Percentiles rank a stretch among this genome's conserved stretches.
These are phyloP conservation scores for Arachis stenosperma DNA, from an alignment of 306 rosid species.

Conservation along the genomic window DNA sequence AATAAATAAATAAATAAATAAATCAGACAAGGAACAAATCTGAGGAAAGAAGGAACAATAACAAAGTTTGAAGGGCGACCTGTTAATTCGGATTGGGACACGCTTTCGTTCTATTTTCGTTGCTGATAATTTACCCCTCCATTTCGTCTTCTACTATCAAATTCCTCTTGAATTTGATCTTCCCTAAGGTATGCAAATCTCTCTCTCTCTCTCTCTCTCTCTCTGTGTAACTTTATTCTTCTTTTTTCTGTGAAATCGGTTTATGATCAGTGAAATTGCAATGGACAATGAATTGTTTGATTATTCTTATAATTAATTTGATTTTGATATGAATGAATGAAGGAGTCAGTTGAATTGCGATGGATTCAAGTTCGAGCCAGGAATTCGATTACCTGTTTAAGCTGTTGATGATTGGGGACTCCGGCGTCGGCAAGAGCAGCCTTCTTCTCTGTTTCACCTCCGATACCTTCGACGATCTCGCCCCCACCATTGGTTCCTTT, in stretches of 20 bases:
- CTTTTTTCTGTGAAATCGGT: conserved; percentile 10
- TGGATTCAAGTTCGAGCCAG: conserved; percentile 67
- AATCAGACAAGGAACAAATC: neutral
- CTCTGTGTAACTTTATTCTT: neutral
- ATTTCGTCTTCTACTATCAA: conserved; percentile 6
- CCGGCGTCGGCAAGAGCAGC: conserved; percentile 95
- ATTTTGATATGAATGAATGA: conserved; percentile 27
- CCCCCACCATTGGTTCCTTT: conserved; percentile 81
- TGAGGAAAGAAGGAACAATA: neutral
- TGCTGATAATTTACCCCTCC: neutral
- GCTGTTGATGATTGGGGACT: conserved; percentile 91
- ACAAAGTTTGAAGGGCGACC: conserved; percentile 33
- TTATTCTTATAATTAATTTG: neutral
- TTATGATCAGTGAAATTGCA: neutral
- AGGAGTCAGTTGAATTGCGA: conserved; percentile 41
- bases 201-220: neutral
- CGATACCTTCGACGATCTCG: conserved; percentile 79
- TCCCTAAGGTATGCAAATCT: conserved; percentile 30
- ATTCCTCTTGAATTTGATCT: conserved; percentile 26
- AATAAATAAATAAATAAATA: too few relatives aligned
- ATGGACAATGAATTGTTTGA: neutral
- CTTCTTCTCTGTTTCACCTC: conserved; percentile 89
- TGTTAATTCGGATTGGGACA: conserved; percentile 40
- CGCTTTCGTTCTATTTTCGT: conserved; percentile 28
- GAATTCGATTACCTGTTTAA: conserved; percentile 92